Conservation (phyloP, 805 yeast genomes). For the Sungouiozyma ichnusensis region DNA sequence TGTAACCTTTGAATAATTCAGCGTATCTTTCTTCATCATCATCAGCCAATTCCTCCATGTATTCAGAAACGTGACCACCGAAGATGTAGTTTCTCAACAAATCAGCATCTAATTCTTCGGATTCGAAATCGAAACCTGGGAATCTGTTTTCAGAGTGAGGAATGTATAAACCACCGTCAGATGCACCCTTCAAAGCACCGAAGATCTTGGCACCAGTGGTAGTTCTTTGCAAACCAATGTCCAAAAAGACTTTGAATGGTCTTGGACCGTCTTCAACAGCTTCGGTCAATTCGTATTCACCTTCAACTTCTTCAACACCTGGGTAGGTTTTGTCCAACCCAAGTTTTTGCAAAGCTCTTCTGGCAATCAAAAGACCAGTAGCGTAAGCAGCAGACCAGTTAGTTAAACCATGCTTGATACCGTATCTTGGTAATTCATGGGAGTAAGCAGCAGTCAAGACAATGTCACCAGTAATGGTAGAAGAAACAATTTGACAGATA, state of each 20-base stretch:
- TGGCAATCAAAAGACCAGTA: slow-evolving; percentile 94
- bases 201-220: slow-evolving; percentile 99
- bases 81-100: slow-evolving; percentile 96
- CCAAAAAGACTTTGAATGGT: slow-evolving; percentile 99
- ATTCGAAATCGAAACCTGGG: slow-evolving; percentile 99
- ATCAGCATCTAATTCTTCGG: slow-evolving; percentile 97
- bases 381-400: slow-evolving; percentile 99
- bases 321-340: slow-evolving; percentile 95
- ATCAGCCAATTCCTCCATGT: slow-evolving; percentile 99
- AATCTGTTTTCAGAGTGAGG: slow-evolving; percentile 99
- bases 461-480: slow-evolving; percentile 93
- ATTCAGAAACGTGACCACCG: slow-evolving; percentile 99
- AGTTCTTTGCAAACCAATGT: slow-evolving; percentile 99
- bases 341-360: slow-evolving; percentile 96
- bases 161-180: slow-evolving; percentile 98
- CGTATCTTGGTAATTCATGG: slow-evolving; percentile 96
- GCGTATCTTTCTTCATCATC: slow-evolving; percentile 99
- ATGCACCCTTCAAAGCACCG: slow-evolving; percentile 99
- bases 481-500: slow-evolving; percentile 93
- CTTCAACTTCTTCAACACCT: slow-evolving; percentile 99
- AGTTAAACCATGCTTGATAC: slow-evolving; percentile 96
- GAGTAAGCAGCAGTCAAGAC: slow-evolving; percentile 97
- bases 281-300: slow-evolving; percentile 97
- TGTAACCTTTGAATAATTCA: slow-evolving; percentile 90
- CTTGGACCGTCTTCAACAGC: slow-evolving; percentile 99